phyloP scores from a whole-genome alignment of 768 basidiomycete genomes.

The Lactarius hatsudake region DNA sequence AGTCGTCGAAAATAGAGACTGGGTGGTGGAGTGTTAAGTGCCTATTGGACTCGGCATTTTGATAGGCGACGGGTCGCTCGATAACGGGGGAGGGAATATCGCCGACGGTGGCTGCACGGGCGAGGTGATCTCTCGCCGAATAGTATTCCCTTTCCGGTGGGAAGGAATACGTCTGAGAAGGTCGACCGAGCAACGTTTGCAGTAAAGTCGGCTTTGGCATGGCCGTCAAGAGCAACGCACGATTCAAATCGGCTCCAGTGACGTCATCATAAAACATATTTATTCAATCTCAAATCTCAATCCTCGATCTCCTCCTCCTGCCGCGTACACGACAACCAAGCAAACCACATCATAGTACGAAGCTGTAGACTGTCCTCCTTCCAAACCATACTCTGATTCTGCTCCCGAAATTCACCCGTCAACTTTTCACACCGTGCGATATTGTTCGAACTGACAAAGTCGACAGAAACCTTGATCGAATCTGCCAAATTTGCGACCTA shows the following conservation, averaged over 20 bases:
- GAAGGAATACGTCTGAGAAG: constrained; percentile 20
- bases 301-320: constrained; percentile 39
- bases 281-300: neutral
- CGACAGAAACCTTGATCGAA: constrained; percentile 92
- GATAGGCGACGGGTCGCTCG: neutral
- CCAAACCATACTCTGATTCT: constrained; percentile 87
- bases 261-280: neutral
- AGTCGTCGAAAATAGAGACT: neutral
- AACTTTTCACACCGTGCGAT: constrained; percentile 81
- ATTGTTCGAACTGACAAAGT: constrained; percentile 95
- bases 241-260: neutral
- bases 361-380: constrained; percentile 93
- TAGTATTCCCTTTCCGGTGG: constrained; percentile 19
- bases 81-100: neutral
- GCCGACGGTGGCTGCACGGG: constrained; percentile 7
- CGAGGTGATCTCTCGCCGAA: constrained; percentile 16
- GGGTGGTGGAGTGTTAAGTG: neutral
- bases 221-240: neutral
- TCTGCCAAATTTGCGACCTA: constrained; percentile 92
- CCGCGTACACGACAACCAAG: constrained; percentile 71
- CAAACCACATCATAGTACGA: constrained; percentile 91
- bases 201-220: constrained; percentile 28
- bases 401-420: constrained; percentile 84
- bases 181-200: constrained; percentile 23
- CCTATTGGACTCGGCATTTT: neutral